Base-by-base conservation (phyloP, 116 monocot genomes). In the Zostera marina region DNA sequence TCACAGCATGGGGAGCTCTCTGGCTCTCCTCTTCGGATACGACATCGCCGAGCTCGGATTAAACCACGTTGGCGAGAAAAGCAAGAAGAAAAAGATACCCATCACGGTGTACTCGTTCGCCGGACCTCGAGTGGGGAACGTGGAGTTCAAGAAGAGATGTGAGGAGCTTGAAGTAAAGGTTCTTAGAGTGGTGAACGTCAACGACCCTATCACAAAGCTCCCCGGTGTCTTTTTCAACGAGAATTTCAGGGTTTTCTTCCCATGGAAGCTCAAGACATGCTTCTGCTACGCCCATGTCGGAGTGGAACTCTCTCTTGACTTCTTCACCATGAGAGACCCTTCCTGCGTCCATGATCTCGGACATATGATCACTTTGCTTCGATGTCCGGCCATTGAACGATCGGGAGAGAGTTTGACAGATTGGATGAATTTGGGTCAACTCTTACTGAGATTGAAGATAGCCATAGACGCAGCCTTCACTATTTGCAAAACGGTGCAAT, bases 1-100 rank as follows among this genome's bases (percentile, higher is more conserved):
- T 1, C 93, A 93, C 63, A 93, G 93, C 81, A 81, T 93, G 88
- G 93, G 93, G 9, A 88, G 88, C 74, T 81, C 93, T 0, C 51
- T 93, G 2, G 93, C 88, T 1, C 42, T 81, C 0, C 70, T 93
- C 32, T 72, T 88, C 12, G 93, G 75, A 11, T 93, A 93, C 51
- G 93, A 93, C 64, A 32, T 93, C 46, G 78, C 93, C 0, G 81
- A 88, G 77, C 73, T 93, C 0, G 87, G 93, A 0, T 3, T 93
- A 47, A 76, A 83, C 70, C 1, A 38, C 13, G 41, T 21, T 5
- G 49, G 9, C 10, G 49, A 17, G 20, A 49, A 10, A 8, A 47
- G 19, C 2, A 4, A 5, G 26, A 32, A 2, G 2, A 19, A 13
- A 22, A 52, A 22, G 39, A 57, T 74, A 0, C 87, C 83, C 1